phyloP scores from a whole-genome alignment of 441 rosid genomes.

The Syzygium syzygioides region DNA sequence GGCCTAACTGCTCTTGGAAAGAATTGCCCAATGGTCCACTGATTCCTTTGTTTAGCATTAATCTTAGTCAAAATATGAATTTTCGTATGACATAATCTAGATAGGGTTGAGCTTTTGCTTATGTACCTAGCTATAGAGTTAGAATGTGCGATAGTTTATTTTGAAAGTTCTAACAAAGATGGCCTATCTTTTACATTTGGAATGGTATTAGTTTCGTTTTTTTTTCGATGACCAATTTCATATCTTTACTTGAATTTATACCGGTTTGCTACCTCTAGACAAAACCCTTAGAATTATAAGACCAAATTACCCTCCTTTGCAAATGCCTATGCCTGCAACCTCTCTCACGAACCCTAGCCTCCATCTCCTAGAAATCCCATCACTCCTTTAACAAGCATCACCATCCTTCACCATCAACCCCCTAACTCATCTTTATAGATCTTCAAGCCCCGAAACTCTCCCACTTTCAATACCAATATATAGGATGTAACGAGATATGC shows the following conservation, averaged over 20 bases:
- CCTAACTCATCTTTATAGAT: neutral
- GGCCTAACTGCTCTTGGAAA: neutral
- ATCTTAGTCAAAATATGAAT: neutral
- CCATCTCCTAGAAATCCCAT: too few species aligned
- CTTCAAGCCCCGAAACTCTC: neutral
- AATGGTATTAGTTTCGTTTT: neutral
- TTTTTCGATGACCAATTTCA: neutral
- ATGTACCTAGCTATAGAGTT: neutral
- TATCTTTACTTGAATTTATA: neutral
- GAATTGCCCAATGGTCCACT: neutral
- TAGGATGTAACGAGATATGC: accelerated
- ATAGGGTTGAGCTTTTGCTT: too few species aligned
- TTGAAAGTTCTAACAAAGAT: neutral
- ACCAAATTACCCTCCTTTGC: neutral
- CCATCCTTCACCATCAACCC: neutral
- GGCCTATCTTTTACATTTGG: neutral
- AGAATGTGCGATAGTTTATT: neutral
- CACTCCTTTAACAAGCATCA: too few species aligned
- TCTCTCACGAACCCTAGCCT: neutral
- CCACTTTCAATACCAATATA: too few species aligned
- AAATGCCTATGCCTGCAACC: neutral
- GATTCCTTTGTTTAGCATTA: neutral
- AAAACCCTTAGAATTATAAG: neutral
- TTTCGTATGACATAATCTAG: neutral
- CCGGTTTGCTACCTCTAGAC: neutral